Evolutionary conservation across 257 asterid genomes (phyloP), one percentile per base, ranked within the genome.

Genomic region (Coffea canephora): DNA sequence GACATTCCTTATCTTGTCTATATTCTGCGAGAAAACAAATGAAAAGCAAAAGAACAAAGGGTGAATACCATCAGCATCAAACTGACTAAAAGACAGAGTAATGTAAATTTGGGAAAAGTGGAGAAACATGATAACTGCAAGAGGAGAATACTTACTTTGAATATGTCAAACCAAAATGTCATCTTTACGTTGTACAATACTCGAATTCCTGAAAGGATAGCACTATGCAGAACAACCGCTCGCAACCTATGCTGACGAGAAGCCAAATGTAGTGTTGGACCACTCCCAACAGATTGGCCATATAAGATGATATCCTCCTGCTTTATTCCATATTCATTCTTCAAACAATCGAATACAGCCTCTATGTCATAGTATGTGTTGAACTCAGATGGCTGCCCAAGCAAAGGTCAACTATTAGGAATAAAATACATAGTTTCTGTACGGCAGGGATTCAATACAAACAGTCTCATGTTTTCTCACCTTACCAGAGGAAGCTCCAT

Each of bases 211-310:
- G 99, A 96, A 88, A 96, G 98, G 80, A 96, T 91, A 55, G 99
- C 99, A 79, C 99, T 96, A 62, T 96, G 99, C 71, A 96, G 99
- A 85, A 96, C 97, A 77, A 94, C 82, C 16, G 92, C 98, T 88
- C 97, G 88, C 85, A 94, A 84, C 86, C 96, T 85, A 19, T 86
- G 96, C 65, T 85, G 85, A 64, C 87, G 92, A 82, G 98, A 86
- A 55, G 97, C 99, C 81, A 96, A 87, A 77, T 96, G 98, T 74
- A 96, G 87, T 0, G 98, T 96, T 27, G 98, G 99, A 50, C 97
- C 99, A 74, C 99, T 96, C 73, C 98, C 97, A 72, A 96, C 97
- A 69, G 98, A 96, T 86, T 94, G 98, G 68, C 99, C 99, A n/a
- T 96, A 96, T 52, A 96, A 88, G 82, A 96, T 92, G 77, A 94